These are phyloP conservation scores for Gossypium turneri DNA, from an alignment of 345 rosid genomes.

Conservation along the genomic window DNA sequence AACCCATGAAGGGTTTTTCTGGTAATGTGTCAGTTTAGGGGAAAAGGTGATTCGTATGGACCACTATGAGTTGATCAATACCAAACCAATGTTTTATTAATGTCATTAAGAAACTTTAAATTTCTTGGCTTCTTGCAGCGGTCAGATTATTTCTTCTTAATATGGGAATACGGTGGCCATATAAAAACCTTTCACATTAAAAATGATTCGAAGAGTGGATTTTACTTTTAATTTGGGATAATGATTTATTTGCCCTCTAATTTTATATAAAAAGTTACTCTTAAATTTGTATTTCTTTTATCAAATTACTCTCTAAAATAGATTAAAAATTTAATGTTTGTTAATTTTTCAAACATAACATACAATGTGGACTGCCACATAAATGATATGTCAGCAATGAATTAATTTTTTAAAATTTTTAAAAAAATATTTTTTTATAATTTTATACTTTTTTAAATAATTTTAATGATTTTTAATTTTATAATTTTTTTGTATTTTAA, in stretches of 20 bases:
- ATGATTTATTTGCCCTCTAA: too few species aligned
- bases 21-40: not conserved
- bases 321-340: accelerated
- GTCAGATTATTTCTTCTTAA: not conserved
- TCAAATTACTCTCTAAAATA: too few species aligned
- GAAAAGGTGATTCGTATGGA: not conserved
- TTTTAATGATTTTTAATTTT: too few species aligned
- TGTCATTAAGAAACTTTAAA: not conserved
- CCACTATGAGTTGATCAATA: not conserved
- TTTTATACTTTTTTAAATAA: too few species aligned
- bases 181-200: not conserved
- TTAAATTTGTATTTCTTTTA: too few species aligned
- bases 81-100: not conserved
- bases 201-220: not conserved
- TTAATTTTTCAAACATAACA: too few species aligned
- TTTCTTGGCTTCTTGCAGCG: not conserved
- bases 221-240: not conserved
- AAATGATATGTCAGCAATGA: too few species aligned
- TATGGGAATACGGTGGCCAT: not conserved
- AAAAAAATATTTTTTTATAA: too few species aligned
- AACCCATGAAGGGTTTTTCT: not conserved
- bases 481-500: too few species aligned
- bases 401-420: too few species aligned
- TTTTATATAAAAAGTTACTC: too few species aligned
- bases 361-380: too few species aligned